Conservation (phyloP, 139 green algal species). For the Tetradesmus obliquus region DNA sequence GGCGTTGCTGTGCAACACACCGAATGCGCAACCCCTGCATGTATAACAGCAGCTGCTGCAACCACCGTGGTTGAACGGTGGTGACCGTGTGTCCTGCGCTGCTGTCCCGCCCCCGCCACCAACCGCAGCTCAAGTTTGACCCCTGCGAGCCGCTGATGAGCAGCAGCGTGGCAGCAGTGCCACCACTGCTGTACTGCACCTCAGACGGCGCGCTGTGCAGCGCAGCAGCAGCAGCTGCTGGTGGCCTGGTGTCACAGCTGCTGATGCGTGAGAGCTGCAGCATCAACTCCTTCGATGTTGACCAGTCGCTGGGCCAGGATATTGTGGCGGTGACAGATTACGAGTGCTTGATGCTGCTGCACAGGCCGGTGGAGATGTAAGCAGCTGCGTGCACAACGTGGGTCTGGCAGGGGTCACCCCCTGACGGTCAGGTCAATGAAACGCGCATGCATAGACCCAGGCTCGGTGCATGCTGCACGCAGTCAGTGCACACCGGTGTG, state of each 20-base stretch:
- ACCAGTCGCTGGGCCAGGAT: conserved; percentile 44
- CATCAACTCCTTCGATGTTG: conserved; percentile 63
- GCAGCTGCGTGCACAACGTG: neutral
- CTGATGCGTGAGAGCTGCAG: conserved; percentile 37
- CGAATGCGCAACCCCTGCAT: neutral
- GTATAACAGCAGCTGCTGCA: neutral
- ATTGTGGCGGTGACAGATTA: conserved; percentile 54
- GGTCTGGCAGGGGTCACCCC: too few species aligned
- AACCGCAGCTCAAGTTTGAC: conserved; percentile 33
- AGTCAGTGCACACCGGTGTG: too few species aligned
- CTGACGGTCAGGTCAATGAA: too few species aligned
- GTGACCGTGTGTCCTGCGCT: neutral
- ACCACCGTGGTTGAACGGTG: too few species aligned
- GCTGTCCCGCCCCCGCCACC: neutral
- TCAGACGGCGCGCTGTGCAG: conserved; percentile 52
- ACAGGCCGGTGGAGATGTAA: conserved; percentile 19
- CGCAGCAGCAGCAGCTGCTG: neutral
- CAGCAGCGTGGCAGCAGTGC: conserved; percentile 20
- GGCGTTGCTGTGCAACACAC: neutral
- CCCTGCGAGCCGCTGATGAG: neutral
- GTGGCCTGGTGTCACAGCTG: conserved; percentile 5
- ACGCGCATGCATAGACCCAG: too few species aligned
- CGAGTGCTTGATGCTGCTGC: conserved; percentile 57
- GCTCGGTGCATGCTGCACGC: too few species aligned
- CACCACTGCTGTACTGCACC: conserved; percentile 61